Percentiles rank a stretch among this genome's conserved stretches.
These are phyloP conservation scores for Fusarium nematophilum DNA, from an alignment of 2,329 filamentous ascomycete genomes.

Conservation along the genomic window DNA sequence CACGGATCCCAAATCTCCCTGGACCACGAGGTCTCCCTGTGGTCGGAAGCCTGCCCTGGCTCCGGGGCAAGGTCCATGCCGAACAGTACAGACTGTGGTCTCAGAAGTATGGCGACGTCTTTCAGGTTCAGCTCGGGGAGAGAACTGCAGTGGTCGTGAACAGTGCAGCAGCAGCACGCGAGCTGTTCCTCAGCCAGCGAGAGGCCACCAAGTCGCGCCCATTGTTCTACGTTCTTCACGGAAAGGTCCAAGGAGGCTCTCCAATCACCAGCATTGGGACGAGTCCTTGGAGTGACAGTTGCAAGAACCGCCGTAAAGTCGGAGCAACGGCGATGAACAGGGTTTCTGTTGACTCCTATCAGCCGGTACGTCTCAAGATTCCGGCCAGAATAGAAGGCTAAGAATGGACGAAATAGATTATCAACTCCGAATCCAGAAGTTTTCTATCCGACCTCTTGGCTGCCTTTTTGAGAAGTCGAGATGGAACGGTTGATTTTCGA, in stretches of 20 bases:
- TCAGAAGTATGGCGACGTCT: slow-evolving; percentile 44
- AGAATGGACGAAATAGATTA: slow-evolving; percentile 58
- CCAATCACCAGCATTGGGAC: slow-evolving; percentile 64
- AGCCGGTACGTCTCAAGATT: slow-evolving; percentile 54
- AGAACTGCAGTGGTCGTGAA: slow-evolving; percentile 75
- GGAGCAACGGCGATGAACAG: slow-evolving; percentile 64
- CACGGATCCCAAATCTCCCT: not conserved
- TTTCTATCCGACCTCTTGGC: slow-evolving; percentile 69
- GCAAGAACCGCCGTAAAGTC: slow-evolving; percentile 72
- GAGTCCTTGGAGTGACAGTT: slow-evolving; percentile 75
- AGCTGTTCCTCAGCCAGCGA: slow-evolving; percentile 74
- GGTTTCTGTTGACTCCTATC: slow-evolving; percentile 73
- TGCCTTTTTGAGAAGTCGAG: slow-evolving; percentile 63
- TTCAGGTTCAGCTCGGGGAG: slow-evolving; percentile 49
- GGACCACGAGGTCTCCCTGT: slow-evolving; percentile 1
- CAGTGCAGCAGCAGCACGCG: slow-evolving; percentile 71
- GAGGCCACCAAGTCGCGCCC: slow-evolving; percentile 73
- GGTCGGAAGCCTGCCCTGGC: slow-evolving; percentile 1
- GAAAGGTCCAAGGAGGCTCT: slow-evolving; percentile 59
- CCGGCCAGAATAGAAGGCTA: not conserved
- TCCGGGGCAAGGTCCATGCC: slow-evolving; percentile 6
- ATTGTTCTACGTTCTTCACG: slow-evolving; percentile 71
- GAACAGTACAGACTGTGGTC: slow-evolving; percentile 47
- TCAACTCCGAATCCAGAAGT: slow-evolving; percentile 69
- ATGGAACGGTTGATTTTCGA: slow-evolving; percentile 62